Conservation (phyloP, 495 filamentous ascomycete species). For the Trichoderma gamsii region DNA sequence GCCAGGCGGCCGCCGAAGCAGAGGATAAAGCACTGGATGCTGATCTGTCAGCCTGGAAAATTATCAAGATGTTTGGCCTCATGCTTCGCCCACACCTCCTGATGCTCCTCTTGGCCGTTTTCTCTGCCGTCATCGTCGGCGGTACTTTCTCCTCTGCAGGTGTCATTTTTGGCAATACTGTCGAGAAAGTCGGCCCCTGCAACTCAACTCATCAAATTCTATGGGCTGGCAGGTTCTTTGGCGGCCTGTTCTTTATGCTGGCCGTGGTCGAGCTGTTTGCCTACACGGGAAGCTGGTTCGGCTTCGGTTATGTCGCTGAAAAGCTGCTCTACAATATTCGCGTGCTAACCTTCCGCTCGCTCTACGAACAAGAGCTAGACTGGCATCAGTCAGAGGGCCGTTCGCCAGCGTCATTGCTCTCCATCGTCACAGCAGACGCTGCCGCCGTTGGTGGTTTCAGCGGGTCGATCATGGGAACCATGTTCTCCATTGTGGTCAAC, state of each 20-base stretch:
- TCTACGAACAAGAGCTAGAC: conserved; percentile 43
- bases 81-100: conserved; percentile 26
- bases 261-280: conserved; percentile 42
- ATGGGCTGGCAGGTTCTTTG: conserved; percentile 41
- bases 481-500: conserved; percentile 43
- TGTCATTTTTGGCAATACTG: conserved; percentile 47
- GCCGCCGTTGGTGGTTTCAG: conserved; percentile 39
- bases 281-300: conserved; percentile 38
- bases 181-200: conserved; percentile 30
- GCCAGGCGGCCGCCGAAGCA: background rate
- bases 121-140: conserved; percentile 38
- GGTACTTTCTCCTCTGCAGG: conserved; percentile 41
- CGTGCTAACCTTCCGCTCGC: conserved; percentile 39
- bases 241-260: conserved; percentile 50
- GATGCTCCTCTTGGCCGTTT: conserved; percentile 25
- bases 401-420: conserved; percentile 44
- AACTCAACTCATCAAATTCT: conserved; percentile 30
- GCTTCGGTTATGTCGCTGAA: conserved; percentile 46
- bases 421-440: conserved; percentile 48
- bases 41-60: background rate
- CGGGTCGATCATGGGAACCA: conserved; percentile 39
- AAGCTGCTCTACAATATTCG: conserved; percentile 38
- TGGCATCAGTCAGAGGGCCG: conserved; percentile 46
- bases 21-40: background rate
- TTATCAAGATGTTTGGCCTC: conserved; percentile 22